A percentile compares a stretch with the other conserved stretches of the same genome.
These are phyloP conservation scores for Entomortierella beljakovae DNA, from an alignment of 192 early-diverging fungal genomes.

Conservation along the genomic window DNA sequence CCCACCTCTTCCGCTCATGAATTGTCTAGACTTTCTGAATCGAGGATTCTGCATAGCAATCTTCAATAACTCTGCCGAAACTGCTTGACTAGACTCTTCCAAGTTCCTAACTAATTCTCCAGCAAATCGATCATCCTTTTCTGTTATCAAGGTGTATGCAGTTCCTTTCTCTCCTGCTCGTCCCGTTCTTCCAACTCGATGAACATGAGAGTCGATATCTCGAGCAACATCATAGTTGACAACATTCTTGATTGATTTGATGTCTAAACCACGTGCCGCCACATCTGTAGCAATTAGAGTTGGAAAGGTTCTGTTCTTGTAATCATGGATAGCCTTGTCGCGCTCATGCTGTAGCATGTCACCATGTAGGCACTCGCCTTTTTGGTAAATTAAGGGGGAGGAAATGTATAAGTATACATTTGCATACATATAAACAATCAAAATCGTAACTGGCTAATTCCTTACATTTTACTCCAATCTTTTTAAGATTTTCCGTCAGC, in stretches of 20 bases:
- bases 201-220: constrained; percentile 88
- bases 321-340: constrained; percentile 77
- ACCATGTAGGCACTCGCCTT: constrained; percentile 76
- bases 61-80: constrained; percentile 56
- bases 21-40: constrained; percentile 66
- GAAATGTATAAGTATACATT: no score
- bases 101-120: constrained; percentile 71
- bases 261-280: constrained; percentile 85
- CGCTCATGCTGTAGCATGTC: constrained; percentile 82
- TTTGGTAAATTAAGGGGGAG: no score
- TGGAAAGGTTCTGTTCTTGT: constrained; percentile 68
- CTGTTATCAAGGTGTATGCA: constrained; percentile 70
- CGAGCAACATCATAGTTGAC: constrained; percentile 85
- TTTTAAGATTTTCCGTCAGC: constrained; percentile 71
- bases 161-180: constrained; percentile 78
- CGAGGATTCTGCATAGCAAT: constrained; percentile 70
- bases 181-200: constrained; percentile 80
- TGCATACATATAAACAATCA: no score
- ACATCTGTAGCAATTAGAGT: constrained; percentile 77
- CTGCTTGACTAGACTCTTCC: constrained; percentile 63
- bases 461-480: constrained; percentile 69
- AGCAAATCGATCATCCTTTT: constrained; percentile 75
- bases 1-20: constrained; percentile 46
- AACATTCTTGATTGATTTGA: constrained; percentile 78
- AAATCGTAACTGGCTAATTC: background rate